Base-by-base conservation (phyloP, 352 stramenopile genomes). In the Globisporangium barbulae region DNA sequence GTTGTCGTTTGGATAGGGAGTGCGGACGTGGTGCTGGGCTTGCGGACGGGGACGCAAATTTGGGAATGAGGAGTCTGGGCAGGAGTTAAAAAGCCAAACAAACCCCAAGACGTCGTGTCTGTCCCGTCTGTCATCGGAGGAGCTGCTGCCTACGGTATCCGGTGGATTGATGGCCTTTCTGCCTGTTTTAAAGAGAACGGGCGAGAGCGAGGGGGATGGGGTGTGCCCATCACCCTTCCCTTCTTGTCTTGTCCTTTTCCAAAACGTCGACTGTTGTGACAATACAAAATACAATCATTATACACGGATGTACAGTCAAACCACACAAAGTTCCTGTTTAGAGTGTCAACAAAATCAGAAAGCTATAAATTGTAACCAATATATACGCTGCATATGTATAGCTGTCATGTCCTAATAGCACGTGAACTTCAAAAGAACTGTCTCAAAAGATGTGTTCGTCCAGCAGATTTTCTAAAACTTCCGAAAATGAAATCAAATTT, bases 31-130 rank as follows among this genome's bases (percentile, higher is more conserved):
- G 19, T 62, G 37, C 6, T 63, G 33, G 49, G 54, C 47, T 76
- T 78, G 59, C 19, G 45, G n/a, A 21, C 28, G 35, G 44, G 55
- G 56, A 68, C 67, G 72, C 70, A 82, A 80, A 82, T 76, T 59
- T 57, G 67, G 65, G 73, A 82, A 65, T 82, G 74, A 75, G 5
- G 50, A n/a, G 35, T 19, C 54, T 37, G 50, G 33, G 45, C 2
- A 7, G 6, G 30, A 44, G 52, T 41, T 55, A 21, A 55, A 55
- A 55, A 55, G 50, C 31, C 49, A 31, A 13, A 41, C 35, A 41
- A 41, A 9, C 35, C 35, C 35, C 9, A 41, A 41, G 35, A 41
- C 42, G 50, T 57, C 50, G 42, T 57, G 50, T 28, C 50, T 42
- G 50, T 39, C 19, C 15, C 48, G 48, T 54, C 48, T 54, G 50